Conservation (phyloP, 805 yeast genomes). For the Kazachstania africana region DNA sequence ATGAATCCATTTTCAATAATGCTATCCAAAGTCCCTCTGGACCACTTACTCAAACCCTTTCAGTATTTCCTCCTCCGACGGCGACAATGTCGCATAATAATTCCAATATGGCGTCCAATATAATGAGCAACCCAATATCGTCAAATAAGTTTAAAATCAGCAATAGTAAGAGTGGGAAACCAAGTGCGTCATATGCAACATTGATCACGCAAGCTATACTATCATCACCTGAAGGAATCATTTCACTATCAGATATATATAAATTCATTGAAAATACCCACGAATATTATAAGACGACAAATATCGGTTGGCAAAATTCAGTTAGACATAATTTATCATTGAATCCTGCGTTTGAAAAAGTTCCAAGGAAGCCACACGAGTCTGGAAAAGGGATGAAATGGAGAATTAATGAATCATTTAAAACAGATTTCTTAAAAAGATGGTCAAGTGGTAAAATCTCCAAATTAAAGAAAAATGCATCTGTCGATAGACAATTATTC, state of each 20-base stretch:
- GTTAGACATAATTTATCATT: slow-evolving; percentile 89
- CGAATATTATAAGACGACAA: slow-evolving; percentile 77
- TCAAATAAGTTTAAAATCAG: no score
- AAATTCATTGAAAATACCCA: slow-evolving; percentile 77
- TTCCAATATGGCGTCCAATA: not conserved
- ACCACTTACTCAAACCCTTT: not conserved
- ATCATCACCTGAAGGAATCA: slow-evolving; percentile 72
- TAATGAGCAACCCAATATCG: not conserved
- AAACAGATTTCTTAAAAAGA: slow-evolving; percentile 71
- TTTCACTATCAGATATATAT: slow-evolving; percentile 83
- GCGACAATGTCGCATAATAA: not conserved
- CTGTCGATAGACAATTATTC: slow-evolving; percentile 69
- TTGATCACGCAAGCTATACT: slow-evolving; percentile 95
- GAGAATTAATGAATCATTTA: slow-evolving; percentile 80
- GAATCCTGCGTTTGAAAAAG: slow-evolving; percentile 94
- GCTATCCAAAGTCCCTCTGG: not conserved
- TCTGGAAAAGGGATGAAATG: slow-evolving; percentile 99
- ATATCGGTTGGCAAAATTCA: slow-evolving; percentile 97
- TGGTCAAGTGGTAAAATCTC: slow-evolving; percentile 62
- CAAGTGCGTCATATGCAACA: slow-evolving; percentile 92
- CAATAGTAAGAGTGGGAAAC: slow-evolving; percentile 46
- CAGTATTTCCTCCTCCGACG: not conserved
- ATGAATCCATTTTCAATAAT: not conserved
- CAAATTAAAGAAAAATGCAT: slow-evolving; percentile 54
- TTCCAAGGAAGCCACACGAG: slow-evolving; percentile 82